Conservation (phyloP, 305 asterid species). For the Fraxinus paxiana region DNA sequence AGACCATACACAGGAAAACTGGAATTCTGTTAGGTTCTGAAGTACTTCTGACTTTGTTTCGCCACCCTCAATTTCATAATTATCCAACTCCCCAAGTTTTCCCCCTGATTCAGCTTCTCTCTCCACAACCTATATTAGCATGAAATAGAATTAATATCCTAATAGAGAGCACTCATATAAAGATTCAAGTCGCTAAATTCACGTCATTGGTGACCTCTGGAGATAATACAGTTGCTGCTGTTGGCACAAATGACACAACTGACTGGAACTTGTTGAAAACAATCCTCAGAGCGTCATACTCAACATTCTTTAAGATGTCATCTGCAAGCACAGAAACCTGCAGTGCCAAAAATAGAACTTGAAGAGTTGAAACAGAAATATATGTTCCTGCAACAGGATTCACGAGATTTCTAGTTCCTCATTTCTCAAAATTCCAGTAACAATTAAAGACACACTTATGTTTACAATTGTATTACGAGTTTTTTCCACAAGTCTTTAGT, state of each 20-base stretch:
- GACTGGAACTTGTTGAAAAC: constrained; percentile 71
- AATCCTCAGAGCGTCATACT: constrained; percentile 78
- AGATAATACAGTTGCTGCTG: constrained; percentile 70
- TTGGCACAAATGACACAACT: constrained; percentile 38
- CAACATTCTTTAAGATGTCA: constrained; percentile 85
- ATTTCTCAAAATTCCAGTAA: background rate
- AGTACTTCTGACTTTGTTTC: constrained; percentile 90
- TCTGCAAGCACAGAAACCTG: constrained; percentile 96
- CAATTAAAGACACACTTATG: background rate
- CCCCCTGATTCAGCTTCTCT: constrained; percentile 94
- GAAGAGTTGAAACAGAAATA: background rate
- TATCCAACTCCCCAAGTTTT: constrained; percentile 77
- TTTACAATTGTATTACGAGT: background rate
- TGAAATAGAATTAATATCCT: background rate
- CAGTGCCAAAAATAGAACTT: constrained; percentile 23
- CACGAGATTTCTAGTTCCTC: background rate
- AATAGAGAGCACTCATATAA: background rate
- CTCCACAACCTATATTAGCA: constrained; percentile 57
- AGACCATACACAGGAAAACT: constrained; percentile 66
- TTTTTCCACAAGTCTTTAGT: background rate
- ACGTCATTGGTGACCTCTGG: constrained; percentile 64
- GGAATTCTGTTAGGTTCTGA: constrained; percentile 89
- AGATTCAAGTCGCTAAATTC: constrained; percentile 6
- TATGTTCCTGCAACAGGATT: background rate
- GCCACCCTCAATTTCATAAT: constrained; percentile 88